These are phyloP conservation scores for Globisporangium nodosum DNA, from an alignment of 352 stramenopile species.

Conservation along the genomic window DNA sequence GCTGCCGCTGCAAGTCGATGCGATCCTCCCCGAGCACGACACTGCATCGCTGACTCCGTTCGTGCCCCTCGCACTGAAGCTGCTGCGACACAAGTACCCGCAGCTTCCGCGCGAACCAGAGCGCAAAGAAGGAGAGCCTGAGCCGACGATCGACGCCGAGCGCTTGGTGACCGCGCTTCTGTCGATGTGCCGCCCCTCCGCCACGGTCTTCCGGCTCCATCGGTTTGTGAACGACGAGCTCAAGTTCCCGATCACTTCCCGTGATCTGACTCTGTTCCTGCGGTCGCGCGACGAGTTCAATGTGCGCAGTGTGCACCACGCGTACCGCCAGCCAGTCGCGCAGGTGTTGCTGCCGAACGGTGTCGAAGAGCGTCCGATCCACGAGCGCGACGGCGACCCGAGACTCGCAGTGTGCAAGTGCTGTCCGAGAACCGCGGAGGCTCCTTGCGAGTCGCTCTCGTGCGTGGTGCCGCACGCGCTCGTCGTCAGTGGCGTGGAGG, in stretches of 20 bases:
- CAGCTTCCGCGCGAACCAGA: slow-evolving; percentile 21
- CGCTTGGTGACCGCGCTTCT: slow-evolving; percentile 26
- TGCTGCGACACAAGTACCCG: slow-evolving; percentile 44
- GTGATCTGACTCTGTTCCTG: slow-evolving; percentile 39
- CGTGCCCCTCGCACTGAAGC: slow-evolving; percentile 30
- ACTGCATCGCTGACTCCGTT: slow-evolving; percentile 42
- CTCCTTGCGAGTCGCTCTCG: slow-evolving; percentile 45
- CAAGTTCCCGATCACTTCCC: slow-evolving; percentile 27
- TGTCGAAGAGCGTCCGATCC: neutral
- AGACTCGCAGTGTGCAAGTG: slow-evolving; percentile 40
- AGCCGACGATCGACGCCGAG: slow-evolving; percentile 25
- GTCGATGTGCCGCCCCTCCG: slow-evolving; percentile 36
- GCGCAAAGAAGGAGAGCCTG: neutral
- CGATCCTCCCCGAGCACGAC: slow-evolving; percentile 52
- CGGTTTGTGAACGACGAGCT: slow-evolving; percentile 48
- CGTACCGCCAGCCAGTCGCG: slow-evolving; percentile 16
- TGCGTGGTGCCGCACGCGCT: slow-evolving; percentile 55
- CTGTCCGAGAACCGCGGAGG: slow-evolving; percentile 15
- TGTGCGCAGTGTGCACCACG: slow-evolving; percentile 28
- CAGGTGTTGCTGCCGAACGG: slow-evolving; percentile 17
- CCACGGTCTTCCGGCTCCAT: slow-evolving; percentile 57
- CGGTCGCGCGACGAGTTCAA: slow-evolving; percentile 29
- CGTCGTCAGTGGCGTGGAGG: slow-evolving; percentile 26
- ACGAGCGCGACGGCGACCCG: slow-evolving; percentile 21
- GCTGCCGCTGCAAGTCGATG: slow-evolving; percentile 48